These are phyloP conservation scores for Aspergillus conjunctus DNA, from an alignment of 495 filamentous ascomycete species.

Conservation along the genomic window DNA sequence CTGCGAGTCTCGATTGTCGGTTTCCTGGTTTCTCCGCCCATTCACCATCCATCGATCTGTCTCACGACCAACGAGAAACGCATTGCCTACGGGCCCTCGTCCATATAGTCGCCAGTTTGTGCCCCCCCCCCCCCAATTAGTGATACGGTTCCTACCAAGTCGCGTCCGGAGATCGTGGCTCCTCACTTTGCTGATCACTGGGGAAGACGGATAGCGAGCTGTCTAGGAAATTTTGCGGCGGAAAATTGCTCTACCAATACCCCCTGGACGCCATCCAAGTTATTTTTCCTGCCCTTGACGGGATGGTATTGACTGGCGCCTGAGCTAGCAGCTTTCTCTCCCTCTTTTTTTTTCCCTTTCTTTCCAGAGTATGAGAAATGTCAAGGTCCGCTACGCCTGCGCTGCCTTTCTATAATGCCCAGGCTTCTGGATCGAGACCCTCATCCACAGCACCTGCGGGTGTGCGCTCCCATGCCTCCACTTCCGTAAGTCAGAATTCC, in stretches of 20 bases:
- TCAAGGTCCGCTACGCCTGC: constrained; percentile 61
- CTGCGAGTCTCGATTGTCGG: constrained; percentile 1
- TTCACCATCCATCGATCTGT: not conserved
- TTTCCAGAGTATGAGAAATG: constrained; percentile 56
- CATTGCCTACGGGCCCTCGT: constrained; percentile 8
- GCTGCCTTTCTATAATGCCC: constrained; percentile 57
- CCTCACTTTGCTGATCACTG: constrained; percentile 12
- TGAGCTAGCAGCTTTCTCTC: constrained; percentile 24
- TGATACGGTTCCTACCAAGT: constrained; percentile 38
- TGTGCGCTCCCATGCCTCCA: constrained; percentile 34
- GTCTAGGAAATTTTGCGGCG: not conserved
- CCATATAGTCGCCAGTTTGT: constrained; percentile 14
- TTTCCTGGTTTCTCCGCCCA: not conserved
- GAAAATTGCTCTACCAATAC: not conserved
- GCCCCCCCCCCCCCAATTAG: constrained; percentile 12
- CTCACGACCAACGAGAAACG: not conserved
- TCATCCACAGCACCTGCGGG: constrained; percentile 41
- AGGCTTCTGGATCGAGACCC: constrained; percentile 38
- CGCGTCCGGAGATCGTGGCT: constrained; percentile 34
- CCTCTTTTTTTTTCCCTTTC: constrained; percentile 17
- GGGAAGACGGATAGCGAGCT: not conserved
- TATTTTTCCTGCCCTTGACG: constrained; percentile 23
- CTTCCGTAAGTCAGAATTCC: constrained; percentile 34
- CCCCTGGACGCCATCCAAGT: constrained; percentile 9
- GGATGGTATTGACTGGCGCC: constrained; percentile 36